Evolutionary conservation across 257 asterid species (phyloP).

Genomic region (Galeopsis tetrahit): DNA sequence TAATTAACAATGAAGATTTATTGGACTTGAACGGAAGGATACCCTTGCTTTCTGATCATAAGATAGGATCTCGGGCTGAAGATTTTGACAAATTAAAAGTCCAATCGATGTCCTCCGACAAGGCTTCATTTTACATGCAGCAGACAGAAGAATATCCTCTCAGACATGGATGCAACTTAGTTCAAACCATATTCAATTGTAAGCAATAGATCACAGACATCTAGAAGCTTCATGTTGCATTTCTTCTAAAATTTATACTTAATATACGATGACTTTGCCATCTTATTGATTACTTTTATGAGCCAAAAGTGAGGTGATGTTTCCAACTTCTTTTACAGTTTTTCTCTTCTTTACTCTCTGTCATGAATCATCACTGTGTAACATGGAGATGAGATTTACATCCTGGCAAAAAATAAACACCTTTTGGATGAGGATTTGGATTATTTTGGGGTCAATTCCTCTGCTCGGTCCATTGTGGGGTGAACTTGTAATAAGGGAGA

Average conservation of each 20-base stretch:
- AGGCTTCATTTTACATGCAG: constrained; percentile 45
- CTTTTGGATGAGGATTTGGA: neutral
- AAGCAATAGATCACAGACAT: constrained; percentile 23
- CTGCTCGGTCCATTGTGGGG: neutral
- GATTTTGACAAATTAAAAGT: constrained; percentile 29
- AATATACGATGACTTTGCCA: neutral
- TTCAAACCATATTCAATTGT: constrained; percentile 86
- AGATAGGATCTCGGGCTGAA: constrained; percentile 34
- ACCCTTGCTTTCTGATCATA: constrained; percentile 61
- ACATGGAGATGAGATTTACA: neutral
- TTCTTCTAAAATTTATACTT: neutral
- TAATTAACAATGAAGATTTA: constrained; percentile 33
- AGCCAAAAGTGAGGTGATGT: constrained; percentile 3
- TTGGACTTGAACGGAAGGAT: constrained; percentile 44
- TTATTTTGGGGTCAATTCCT: neutral
- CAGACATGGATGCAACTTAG: constrained; percentile 69
- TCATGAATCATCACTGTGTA: neutral
- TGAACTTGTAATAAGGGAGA: constrained; percentile 6
- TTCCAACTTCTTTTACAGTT: neutral
- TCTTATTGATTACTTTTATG: neutral
- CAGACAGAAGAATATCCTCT: constrained; percentile 62
- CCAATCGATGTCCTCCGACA: constrained; percentile 48
- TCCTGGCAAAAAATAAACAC: neutral
- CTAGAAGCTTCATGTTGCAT: neutral
- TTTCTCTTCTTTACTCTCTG: neutral